Percentiles rank a stretch among this genome's conserved stretches.
Evolutionary conservation across 2,329 filamentous ascomycete species (phyloP).

Genomic region (Fusarium pininemorale): DNA sequence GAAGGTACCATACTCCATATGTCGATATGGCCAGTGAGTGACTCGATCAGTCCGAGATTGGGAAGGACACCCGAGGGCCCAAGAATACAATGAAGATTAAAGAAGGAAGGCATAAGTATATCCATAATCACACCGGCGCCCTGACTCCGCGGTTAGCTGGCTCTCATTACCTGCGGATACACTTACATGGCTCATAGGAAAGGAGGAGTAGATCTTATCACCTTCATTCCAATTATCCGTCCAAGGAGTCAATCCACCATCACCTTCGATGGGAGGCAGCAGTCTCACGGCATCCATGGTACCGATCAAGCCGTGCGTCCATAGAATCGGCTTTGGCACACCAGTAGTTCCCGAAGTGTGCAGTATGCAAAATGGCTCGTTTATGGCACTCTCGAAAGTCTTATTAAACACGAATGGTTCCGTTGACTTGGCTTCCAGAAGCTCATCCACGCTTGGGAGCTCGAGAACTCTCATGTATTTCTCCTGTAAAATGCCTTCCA

Average conservation of each 20-base stretch:
- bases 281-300: constrained; percentile 51
- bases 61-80: constrained; percentile 48
- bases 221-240: constrained; percentile 32
- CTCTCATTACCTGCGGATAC: accelerated
- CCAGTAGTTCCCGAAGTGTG: constrained; percentile 57
- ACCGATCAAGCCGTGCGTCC: constrained; percentile 46
- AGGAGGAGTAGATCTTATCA: constrained; percentile 46
- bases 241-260: constrained; percentile 39
- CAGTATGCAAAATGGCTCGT: constrained; percentile 50
- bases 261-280: constrained; percentile 45
- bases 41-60: constrained; percentile 48
- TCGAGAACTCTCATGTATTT: constrained; percentile 42
- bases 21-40: constrained; percentile 48
- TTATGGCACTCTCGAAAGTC: constrained; percentile 44
- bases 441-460: constrained; percentile 42
- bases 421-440: constrained; percentile 37
- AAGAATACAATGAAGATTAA: constrained; percentile 48
- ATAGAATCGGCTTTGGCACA: constrained; percentile 51
- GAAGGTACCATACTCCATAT: constrained; percentile 52
- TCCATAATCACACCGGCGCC: constrained; percentile 55
- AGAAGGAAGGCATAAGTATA: constrained; percentile 50
- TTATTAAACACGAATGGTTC: constrained; percentile 33
- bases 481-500: constrained; percentile 38
- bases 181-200: constrained; percentile 11
- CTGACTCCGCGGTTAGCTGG: neutral